phyloP scores from a whole-genome alignment of 2,329 filamentous ascomycete species.

The Monilinia polystroma region DNA sequence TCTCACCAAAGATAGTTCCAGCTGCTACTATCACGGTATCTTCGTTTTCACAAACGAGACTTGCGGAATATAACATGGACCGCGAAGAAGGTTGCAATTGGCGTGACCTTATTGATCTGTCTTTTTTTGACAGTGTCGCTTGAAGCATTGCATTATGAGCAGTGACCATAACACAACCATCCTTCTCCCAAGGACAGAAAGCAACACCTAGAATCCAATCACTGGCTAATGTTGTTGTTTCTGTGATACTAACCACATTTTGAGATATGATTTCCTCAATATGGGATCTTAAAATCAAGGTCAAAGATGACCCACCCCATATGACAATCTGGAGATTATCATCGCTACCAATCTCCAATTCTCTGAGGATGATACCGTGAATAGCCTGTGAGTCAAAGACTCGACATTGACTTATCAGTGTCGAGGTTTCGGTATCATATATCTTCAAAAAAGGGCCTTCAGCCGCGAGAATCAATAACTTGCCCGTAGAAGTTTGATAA shows the following conservation, averaged over 20 bases:
- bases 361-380: constrained; percentile 64
- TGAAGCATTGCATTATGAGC: constrained; percentile 81
- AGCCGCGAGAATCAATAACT: constrained; percentile 53
- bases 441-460: constrained; percentile 60
- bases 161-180: constrained; percentile 64
- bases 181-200: constrained; percentile 48
- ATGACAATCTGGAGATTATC: constrained; percentile 49
- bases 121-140: constrained; percentile 41
- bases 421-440: constrained; percentile 44
- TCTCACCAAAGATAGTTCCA: constrained; percentile 92
- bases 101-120: constrained; percentile 44
- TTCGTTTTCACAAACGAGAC: constrained; percentile 61
- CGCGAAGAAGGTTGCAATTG: constrained; percentile 64
- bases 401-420: constrained; percentile 45
- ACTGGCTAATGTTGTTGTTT: constrained; percentile 49
- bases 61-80: constrained; percentile 85
- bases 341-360: constrained; percentile 19
- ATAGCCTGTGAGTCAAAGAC: constrained; percentile 69
- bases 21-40: constrained; percentile 72
- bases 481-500: constrained; percentile 41
- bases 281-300: constrained; percentile 40
- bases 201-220: constrained; percentile 78
- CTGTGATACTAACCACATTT: constrained; percentile 27
- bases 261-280: constrained; percentile 27
- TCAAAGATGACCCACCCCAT: constrained; percentile 66